A percentile compares a stretch with the other conserved stretches of the same genome.
Conservation (phyloP, 768 basidiomycete genomes). For the Steccherinum ochraceum region DNA sequence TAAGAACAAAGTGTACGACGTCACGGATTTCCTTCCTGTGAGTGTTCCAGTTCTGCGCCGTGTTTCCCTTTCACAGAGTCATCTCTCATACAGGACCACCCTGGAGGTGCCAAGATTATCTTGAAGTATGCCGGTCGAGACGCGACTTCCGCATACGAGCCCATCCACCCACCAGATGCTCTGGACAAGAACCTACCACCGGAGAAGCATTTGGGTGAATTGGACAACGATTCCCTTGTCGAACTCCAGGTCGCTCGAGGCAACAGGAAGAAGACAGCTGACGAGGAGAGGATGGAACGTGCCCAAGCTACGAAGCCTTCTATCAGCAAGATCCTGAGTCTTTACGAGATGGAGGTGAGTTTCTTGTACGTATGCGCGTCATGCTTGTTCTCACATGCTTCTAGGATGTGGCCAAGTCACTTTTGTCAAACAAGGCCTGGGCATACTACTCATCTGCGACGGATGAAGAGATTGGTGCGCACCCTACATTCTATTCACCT, state of each 20-base stretch:
- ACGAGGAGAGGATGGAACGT: constrained; percentile 61
- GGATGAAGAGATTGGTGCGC: constrained; percentile 77
- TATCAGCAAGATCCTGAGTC: constrained; percentile 60
- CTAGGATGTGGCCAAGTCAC: constrained; percentile 64
- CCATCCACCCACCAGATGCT: constrained; percentile 82
- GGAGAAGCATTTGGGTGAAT: constrained; percentile 66
- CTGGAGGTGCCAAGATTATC: constrained; percentile 79
- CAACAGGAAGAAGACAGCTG: constrained; percentile 51
- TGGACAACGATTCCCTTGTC: constrained; percentile 42
- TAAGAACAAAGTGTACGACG: constrained; percentile 75
- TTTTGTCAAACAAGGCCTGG: constrained; percentile 68
- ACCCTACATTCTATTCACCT: no score
- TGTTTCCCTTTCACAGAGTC: background rate
- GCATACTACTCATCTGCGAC: constrained; percentile 84
- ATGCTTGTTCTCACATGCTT: background rate
- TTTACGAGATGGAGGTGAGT: constrained; percentile 78
- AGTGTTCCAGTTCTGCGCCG: constrained; percentile 9
- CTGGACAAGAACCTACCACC: constrained; percentile 64
- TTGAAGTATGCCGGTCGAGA: constrained; percentile 81
- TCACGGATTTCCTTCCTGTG: constrained; percentile 71
- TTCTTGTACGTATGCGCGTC: background rate
- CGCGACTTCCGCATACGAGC: constrained; percentile 70
- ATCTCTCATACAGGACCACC: constrained; percentile 47
- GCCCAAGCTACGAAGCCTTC: constrained; percentile 59
- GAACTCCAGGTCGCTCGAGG: constrained; percentile 30